These are phyloP conservation scores for Schizonepeta tenuifolia DNA, from an alignment of 257 asterid genomes.

Conservation along the genomic window DNA sequence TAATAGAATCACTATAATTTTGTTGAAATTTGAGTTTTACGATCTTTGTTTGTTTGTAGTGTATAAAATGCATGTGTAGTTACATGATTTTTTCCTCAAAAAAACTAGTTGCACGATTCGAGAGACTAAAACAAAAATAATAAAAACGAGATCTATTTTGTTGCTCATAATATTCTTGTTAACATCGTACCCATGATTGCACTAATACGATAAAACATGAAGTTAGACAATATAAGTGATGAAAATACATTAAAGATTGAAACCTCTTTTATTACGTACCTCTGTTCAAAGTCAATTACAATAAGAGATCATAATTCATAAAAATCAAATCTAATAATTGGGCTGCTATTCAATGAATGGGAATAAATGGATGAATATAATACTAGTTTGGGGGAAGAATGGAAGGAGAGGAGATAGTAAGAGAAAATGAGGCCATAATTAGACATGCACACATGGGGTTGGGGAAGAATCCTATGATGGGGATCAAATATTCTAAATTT, in stretches of 20 bases:
- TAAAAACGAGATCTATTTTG: no score
- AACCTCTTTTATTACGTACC: not conserved
- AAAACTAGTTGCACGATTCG: no score
- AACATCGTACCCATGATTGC: not conserved
- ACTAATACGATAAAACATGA: not conserved
- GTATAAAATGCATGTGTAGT: no score
- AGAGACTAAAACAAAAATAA: no score
- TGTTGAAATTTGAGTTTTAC: no score
- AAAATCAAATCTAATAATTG: conserved; percentile 18
- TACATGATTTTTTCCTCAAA: no score
- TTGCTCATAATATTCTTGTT: no score
- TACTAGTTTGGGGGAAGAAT: not conserved
- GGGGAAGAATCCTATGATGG: conserved; percentile 48
- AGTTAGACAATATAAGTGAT: not conserved
- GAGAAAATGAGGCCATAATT: not conserved
- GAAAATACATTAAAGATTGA: not conserved
- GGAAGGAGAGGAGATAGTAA: not conserved
- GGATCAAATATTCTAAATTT: conserved; percentile 23
- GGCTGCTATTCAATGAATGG: conserved; percentile 26
- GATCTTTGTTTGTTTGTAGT: no score
- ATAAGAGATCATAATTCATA: not conserved
- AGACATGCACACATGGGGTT: conserved; percentile 39
- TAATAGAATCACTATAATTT: no score
- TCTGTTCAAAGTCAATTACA: conserved; percentile 1
- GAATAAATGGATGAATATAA: conserved; percentile 36